Base-by-base conservation (phyloP, 106 monocot genomes). In the Dioscorea dumetorum region DNA sequence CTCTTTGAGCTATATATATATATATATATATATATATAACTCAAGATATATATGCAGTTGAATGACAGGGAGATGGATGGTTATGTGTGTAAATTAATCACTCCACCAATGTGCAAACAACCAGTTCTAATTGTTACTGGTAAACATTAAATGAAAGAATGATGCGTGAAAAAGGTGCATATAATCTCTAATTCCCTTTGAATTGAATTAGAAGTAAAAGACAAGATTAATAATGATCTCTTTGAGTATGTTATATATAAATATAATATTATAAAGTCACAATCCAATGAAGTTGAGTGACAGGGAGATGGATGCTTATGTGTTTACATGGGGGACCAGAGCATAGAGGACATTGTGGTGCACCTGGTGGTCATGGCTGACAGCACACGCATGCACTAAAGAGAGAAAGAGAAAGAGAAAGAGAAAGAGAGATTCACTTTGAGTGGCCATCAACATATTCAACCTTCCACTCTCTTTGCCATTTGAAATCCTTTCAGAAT, bases 401-500 rank as follows among this genome's bases (percentile, higher is more conserved):
- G 3, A 28, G 28, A 28, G 28, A 28, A 3, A 28, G 3, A 28
- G 28, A 28, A 3, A 41, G 0, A 41, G 6, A 41, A 6, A 8
- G 6, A 41, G 41, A 41, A 5, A 10, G 41, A 50, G n/a, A 62
- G 33, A 62, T 59, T 23, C 59, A 59, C 19, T 12, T 59, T 59
- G 18, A 62, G 61, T 32, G 32, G 31, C 6, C 15, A 32, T 49
- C 49, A 23, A 49, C n/a, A n/a, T 49, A 66, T 66, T 66, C 66
- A 66, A 66, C 66, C n/a, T 66, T 24, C 49, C 66, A 66, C 66
- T 66, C 66, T 22, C 41, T 13, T 50, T 28, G 12, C 12, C 66
- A 66, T 70, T 58, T 70, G 60, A 59, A 57, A 60, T 48, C 33
- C 33, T 10, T 53, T 60, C 22, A 48, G 59, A 70, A 70, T 33